Evolutionary conservation across 345 rosid species (phyloP).

Genomic region (Hypericum perforatum): DNA sequence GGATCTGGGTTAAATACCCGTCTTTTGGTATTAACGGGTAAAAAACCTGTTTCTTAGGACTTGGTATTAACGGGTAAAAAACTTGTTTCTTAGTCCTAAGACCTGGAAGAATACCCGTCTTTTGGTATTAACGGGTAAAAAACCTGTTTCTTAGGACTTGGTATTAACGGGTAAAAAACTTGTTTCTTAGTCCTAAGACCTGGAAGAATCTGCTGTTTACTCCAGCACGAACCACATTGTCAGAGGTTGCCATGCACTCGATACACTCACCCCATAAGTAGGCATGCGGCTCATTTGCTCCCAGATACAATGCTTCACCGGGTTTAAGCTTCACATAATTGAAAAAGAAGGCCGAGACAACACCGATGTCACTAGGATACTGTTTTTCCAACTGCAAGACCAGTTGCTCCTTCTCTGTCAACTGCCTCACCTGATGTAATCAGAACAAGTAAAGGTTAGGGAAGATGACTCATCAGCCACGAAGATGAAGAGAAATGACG

Average conservation of each 20-base stretch:
- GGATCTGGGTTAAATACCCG: too few relatives aligned
- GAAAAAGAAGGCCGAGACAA: conserved; percentile 72
- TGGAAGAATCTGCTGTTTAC: conserved; percentile 59
- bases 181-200: too few relatives aligned
- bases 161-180: too few relatives aligned
- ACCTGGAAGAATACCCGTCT: too few relatives aligned
- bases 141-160: too few relatives aligned
- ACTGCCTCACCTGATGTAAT: conserved; percentile 46
- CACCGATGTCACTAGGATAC: conserved; percentile 82
- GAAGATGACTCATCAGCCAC: not conserved
- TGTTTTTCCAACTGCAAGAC: conserved; percentile 77
- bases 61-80: too few relatives aligned
- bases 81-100: too few relatives aligned
- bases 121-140: too few relatives aligned
- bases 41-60: too few relatives aligned
- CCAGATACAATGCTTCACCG: conserved; percentile 92
- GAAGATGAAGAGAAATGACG: not conserved
- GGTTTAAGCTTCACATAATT: conserved; percentile 88
- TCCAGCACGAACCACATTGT: conserved; percentile 97
- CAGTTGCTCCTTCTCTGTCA: conserved; percentile 80
- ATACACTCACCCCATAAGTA: conserved; percentile 80
- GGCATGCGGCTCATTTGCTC: conserved; percentile 95
- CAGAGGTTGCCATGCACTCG: conserved; percentile 99
- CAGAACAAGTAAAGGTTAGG: not conserved
- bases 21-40: too few relatives aligned